phyloP scores from a whole-genome alignment of 2,329 filamentous ascomycete genomes.

The Leptographium procerum region DNA sequence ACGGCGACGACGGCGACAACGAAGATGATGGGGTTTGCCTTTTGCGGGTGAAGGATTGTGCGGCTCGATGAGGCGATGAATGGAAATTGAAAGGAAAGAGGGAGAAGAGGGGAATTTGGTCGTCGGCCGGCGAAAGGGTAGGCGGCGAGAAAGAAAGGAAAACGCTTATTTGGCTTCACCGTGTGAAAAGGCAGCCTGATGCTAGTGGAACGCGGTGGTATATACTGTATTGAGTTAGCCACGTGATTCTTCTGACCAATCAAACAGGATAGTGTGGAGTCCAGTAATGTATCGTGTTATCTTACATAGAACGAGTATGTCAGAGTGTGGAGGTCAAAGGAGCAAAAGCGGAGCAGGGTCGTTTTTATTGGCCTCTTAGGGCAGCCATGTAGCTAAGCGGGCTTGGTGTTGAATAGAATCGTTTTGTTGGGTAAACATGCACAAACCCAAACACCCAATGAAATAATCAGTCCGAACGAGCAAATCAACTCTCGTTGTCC shows the following conservation, averaged over 20 bases:
- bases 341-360: not conserved
- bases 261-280: not conserved
- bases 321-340: not conserved
- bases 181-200: not conserved
- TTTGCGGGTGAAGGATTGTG: not conserved
- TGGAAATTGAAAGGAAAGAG: not conserved
- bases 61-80: not conserved
- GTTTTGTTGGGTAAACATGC: not conserved
- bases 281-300: not conserved
- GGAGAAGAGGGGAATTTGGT: not conserved
- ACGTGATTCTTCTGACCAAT: not conserved
- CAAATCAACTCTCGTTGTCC: not conserved
- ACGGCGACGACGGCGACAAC: not conserved
- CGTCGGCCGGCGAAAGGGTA: not conserved
- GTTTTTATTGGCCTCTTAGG: not conserved
- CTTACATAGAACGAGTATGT: no score
- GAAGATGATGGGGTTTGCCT: not conserved
- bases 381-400: not conserved
- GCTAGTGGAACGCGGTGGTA: not conserved
- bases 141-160: not conserved
- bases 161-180: conserved; percentile 1
- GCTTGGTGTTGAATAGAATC: not conserved
- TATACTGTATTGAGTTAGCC: not conserved
- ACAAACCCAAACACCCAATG: not conserved
- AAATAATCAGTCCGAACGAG: not conserved